These are phyloP conservation scores for Aspergillus egyptiacus DNA, from an alignment of 495 filamentous ascomycete genomes.

Conservation along the genomic window DNA sequence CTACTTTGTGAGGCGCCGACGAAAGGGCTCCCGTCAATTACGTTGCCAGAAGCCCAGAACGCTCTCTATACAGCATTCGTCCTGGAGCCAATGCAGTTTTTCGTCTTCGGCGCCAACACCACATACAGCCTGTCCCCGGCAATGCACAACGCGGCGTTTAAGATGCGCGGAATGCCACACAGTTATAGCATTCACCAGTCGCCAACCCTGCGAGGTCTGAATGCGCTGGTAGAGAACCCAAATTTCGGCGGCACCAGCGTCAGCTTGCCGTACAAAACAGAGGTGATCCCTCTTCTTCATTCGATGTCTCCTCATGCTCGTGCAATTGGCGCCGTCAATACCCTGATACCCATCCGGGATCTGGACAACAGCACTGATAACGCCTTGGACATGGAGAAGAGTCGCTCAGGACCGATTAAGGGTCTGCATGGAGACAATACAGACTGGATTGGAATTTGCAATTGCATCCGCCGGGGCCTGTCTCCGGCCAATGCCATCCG, in stretches of 20 bases:
- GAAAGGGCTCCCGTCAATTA: constrained; percentile 37
- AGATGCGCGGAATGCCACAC: constrained; percentile 65
- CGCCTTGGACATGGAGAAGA: constrained; percentile 49
- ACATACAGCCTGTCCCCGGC: constrained; percentile 42
- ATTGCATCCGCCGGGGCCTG: constrained; percentile 63
- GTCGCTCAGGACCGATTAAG: constrained; percentile 55
- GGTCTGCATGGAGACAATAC: constrained; percentile 77
- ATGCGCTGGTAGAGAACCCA: constrained; percentile 55
- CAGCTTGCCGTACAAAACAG: constrained; percentile 68
- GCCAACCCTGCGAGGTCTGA: constrained; percentile 56
- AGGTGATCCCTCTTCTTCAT: constrained; percentile 61
- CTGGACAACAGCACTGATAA: constrained; percentile 44
- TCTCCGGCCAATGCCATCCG: constrained; percentile 71
- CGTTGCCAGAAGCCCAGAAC: constrained; percentile 32
- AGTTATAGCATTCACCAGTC: constrained; percentile 63
- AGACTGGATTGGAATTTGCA: constrained; percentile 73
- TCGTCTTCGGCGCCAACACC: constrained; percentile 40
- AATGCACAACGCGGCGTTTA: constrained; percentile 70
- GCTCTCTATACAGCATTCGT: constrained; percentile 51
- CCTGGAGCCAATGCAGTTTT: constrained; percentile 46
- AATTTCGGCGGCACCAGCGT: constrained; percentile 71
- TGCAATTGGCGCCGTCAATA: constrained; percentile 75
- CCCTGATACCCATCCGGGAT: constrained; percentile 63
- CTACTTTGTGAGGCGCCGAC: constrained; percentile 19
- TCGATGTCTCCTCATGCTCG: constrained; percentile 67